Conservation (phyloP, 164 flowering plant genomes). For the Euptelea pleiosperma region DNA sequence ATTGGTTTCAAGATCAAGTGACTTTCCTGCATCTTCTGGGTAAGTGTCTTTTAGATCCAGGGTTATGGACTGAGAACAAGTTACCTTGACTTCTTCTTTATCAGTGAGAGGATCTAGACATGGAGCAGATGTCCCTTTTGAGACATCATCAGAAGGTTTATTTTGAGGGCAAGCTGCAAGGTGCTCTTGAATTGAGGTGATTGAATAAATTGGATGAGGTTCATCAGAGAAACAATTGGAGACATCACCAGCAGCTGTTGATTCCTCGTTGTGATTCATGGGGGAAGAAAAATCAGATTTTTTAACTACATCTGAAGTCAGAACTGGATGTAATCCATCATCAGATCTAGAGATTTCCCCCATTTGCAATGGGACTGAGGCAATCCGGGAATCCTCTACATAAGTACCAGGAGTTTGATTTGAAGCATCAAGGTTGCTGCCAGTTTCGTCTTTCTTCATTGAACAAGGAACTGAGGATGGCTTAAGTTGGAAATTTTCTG, state of each 20-base stretch:
- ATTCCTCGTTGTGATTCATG: constrained; percentile 13
- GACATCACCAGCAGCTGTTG: constrained; percentile 1
- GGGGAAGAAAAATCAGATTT: constrained; percentile 12
- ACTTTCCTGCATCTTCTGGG: constrained; percentile 39
- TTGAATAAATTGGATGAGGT: constrained; percentile 2
- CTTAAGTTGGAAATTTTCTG: constrained; percentile 9
- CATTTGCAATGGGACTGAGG: constrained; percentile 17
- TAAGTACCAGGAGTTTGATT: constrained; percentile 13
- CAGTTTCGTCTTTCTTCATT: constrained; percentile 16
- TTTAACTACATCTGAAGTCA: constrained; percentile 12
- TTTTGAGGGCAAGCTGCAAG: constrained; percentile 8
- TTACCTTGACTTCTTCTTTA: constrained; percentile 29
- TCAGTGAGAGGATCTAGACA: constrained; percentile 21
- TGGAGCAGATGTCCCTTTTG: constrained; percentile 19
- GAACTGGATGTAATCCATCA: constrained; percentile 18
- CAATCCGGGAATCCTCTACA: constrained; percentile 12
- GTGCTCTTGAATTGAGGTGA: neutral
- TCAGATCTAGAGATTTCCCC: constrained; percentile 16
- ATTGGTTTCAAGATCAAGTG: constrained; percentile 34
- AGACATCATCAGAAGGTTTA: constrained; percentile 20
- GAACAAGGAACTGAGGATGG: constrained; percentile 6
- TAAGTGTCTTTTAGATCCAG: constrained; percentile 31
- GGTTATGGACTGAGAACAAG: constrained; percentile 27
- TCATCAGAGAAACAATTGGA: constrained; percentile 2
- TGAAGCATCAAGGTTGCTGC: constrained; percentile 11